Evolutionary conservation across 345 rosid species (phyloP).

Genomic region (Bretschneidera sinensis): DNA sequence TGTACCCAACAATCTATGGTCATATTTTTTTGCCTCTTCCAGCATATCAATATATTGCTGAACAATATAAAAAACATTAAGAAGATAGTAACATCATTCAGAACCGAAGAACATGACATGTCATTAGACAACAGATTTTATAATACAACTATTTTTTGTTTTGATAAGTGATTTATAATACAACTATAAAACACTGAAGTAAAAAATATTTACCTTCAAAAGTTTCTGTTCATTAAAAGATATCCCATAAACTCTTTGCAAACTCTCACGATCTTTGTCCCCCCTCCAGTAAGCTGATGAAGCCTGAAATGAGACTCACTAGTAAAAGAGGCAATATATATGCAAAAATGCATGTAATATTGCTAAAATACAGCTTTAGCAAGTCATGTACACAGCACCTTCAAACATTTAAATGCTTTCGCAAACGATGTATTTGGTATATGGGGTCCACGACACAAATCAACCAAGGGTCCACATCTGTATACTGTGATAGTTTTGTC

Average conservation of each 20-base stretch:
- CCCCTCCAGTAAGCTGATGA: slow-evolving; percentile 99
- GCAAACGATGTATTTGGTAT: slow-evolving; percentile 97
- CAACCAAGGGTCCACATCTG: slow-evolving; percentile 95
- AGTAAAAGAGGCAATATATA: slow-evolving; percentile 15
- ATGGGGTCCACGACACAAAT: slow-evolving; percentile 98
- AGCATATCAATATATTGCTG: slow-evolving; percentile 70
- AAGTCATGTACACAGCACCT: slow-evolving; percentile 39
- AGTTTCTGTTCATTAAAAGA: slow-evolving; percentile 89
- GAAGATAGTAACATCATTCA: background rate
- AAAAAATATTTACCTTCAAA: slow-evolving; percentile 53
- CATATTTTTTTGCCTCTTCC: slow-evolving; percentile 92
- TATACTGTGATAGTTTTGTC: slow-evolving; percentile 95
- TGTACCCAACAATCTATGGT: slow-evolving; percentile 79
- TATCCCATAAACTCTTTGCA: slow-evolving; percentile 98
- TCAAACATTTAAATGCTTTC: slow-evolving; percentile 88
- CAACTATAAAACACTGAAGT: slow-evolving; percentile 2
- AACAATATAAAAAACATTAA: slow-evolving; percentile 7
- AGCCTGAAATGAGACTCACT: slow-evolving; percentile 53
- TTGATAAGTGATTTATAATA: no score
- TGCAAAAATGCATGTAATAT: slow-evolving; percentile 11
- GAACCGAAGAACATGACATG: background rate
- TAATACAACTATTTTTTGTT: no score
- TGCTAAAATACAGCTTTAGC: slow-evolving; percentile 8
- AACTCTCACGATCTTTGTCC: slow-evolving; percentile 78
- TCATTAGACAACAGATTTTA: background rate